Conservation (phyloP, 2,329 filamentous ascomycete genomes). For the Fusarium domesticum region DNA sequence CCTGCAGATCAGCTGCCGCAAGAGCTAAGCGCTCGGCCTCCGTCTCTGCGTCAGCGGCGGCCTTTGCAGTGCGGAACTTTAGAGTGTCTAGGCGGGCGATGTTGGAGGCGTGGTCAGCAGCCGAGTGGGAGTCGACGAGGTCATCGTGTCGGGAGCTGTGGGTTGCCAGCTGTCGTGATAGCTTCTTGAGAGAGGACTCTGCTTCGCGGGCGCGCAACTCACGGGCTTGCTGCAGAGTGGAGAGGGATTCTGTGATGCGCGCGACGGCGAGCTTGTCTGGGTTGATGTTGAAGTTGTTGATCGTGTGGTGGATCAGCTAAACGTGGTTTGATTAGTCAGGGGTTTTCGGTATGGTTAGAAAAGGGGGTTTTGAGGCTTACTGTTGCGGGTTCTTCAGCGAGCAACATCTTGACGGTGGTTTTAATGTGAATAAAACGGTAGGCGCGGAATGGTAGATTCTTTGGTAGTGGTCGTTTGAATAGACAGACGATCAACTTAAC, state of each 20-base stretch:
- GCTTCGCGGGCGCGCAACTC: constrained; percentile 71
- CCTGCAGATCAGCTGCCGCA: constrained; percentile 72
- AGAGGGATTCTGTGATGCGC: constrained; percentile 80
- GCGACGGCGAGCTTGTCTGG: constrained; percentile 82
- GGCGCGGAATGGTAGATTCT: too few relatives aligned
- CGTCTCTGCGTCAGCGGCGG: constrained; percentile 82
- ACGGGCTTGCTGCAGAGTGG: constrained; percentile 80
- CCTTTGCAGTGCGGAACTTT: constrained; percentile 93
- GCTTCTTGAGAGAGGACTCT: constrained; percentile 64
- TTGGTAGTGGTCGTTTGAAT: too few relatives aligned
- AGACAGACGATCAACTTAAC: too few relatives aligned
- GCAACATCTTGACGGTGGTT: constrained; percentile 70
- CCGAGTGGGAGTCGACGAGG: constrained; percentile 70
- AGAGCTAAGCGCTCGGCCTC: constrained; percentile 88
- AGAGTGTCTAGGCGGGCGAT: constrained; percentile 87
- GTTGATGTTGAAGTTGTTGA: constrained; percentile 90
- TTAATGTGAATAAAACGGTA: too few relatives aligned
- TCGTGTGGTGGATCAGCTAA: constrained; percentile 86
- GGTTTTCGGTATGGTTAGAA: too few relatives aligned
- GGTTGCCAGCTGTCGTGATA: constrained; percentile 72
- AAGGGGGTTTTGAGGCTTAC: too few relatives aligned
- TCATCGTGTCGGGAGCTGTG: constrained; percentile 75
- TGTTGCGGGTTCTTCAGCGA: constrained; percentile 87
- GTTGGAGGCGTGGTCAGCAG: constrained; percentile 74
- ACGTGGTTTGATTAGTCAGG: constrained; percentile 2